A percentile compares a stretch with the other conserved stretches of the same genome.
Conservation (phyloP, 331 rosid genomes). For the Stylosanthes scabra region DNA sequence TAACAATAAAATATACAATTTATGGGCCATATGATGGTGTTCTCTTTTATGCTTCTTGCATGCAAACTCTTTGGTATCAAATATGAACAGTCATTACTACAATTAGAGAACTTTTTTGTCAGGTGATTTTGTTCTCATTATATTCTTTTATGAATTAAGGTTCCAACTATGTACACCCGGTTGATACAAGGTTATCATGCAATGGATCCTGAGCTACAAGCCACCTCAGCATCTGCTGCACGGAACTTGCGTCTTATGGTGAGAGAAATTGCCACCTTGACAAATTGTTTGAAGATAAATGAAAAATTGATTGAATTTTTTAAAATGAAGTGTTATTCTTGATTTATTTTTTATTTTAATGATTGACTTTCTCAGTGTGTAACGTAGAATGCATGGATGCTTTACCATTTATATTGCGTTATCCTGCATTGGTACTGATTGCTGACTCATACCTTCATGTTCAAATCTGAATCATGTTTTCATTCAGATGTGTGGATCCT, state of each 20-base stretch:
- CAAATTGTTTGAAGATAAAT: conserved; percentile 7
- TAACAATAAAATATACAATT: conserved; percentile 20
- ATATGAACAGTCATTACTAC: background rate
- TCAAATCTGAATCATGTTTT: conserved; percentile 32
- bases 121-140: conserved; percentile 12
- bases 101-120: conserved; percentile 15
- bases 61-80: background rate
- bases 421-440: conserved; percentile 1
- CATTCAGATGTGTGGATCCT: conserved; percentile 96
- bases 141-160: conserved; percentile 57
- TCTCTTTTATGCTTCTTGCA: conserved; percentile 17
- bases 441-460: conserved; percentile 21
- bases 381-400: conserved; percentile 21
- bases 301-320: conserved; percentile 16
- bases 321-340: conserved; percentile 3
- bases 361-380: background rate
- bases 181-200: conserved; percentile 84
- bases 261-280: conserved; percentile 34
- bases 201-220: conserved; percentile 78
- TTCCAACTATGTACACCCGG: conserved; percentile 89
- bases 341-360: conserved; percentile 12
- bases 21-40: conserved; percentile 18
- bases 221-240: conserved; percentile 77
- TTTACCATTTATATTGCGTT: conserved; percentile 22
- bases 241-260: conserved; percentile 95